Evolutionary conservation across 176 grass and related monocot species (phyloP), one percentile per base, ranked within the genome.

Genomic region (Oryza glaberrima): DNA sequence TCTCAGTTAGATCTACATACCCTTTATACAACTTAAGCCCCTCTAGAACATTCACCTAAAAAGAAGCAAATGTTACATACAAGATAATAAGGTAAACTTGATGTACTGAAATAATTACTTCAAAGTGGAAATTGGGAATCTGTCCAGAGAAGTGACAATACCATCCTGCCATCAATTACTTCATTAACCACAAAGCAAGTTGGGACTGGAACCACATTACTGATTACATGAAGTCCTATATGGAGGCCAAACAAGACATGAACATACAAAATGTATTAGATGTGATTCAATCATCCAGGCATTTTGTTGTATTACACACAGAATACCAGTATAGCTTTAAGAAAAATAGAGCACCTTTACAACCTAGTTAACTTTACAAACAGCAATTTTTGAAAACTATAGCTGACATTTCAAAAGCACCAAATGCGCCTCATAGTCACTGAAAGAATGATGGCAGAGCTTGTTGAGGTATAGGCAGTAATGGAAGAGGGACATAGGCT

Each of bases 21-120:
- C 82, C 86, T 25, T 92, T 83, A 69, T 86, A 92, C 38, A 92
- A 30, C 58, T 89, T 92, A 73, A 92, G 86, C 64, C 86, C 90
- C 61, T 92, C 90, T 79, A 88, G 49, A 58, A 82, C 82, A 92
- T 92, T 92, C 40, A 89, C 86, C 90, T 90, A 49, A 14, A 74
- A 70, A 41, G 40, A 8, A 41, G 40, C 40, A 41, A 41, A 41
- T 41, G 40, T 41, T 41, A 41, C 40, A 41, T 41, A 41, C 19
- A 52, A n/a, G 46, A 47, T 11, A 80, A 48, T 69, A 15, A 69
- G 2, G 14, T 70, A 28, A 17, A 36, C 4, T 19, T 70, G 19
- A 22, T 61, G 56, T 61, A 9, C 20, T 70, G 30, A 35, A 28
- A 68, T 16, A 26, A 65, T 65, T 67, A 67, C 26, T 32, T 67